Base-by-base conservation (phyloP, 345 rosid species). In the Pseudoturritis turrita region DNA sequence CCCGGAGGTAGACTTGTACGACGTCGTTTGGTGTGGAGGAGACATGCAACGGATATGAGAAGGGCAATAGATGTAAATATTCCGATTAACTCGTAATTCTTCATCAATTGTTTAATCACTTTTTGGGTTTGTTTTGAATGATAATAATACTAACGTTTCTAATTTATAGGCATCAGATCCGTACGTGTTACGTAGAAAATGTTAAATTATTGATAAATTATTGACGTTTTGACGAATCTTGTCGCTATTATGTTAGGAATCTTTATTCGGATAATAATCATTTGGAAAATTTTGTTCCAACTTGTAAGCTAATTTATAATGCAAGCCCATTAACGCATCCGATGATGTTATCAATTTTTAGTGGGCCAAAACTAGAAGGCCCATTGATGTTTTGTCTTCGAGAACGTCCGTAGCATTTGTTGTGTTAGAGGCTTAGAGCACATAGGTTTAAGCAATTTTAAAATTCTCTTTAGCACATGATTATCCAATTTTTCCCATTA, bases 1-100 rank as follows among this genome's bases (percentile, higher is more conserved):
- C 96, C 98, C 9, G 92, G 95, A 23, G 98, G 96, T 1, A 86
- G 80, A 11, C 60, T 80, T 8, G 71, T 78, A 35, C 67, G 84
- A 72, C 80, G 78, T 57, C 80, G 76, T 45, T 78, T 76, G 1
- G 78, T 75, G 75, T 46, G 28, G 64, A 72, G 40, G 26, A 79
- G 86, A 84, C 78, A 82, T 41, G 61, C 49, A 56, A 79, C 65
- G 81, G 83, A 84, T 37, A 78, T 11, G 55, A 87, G 45, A 12
- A 86, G n/a, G 14, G 79, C 72, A 18, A 68, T 13, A 11, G 70
- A 62, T 35, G 74, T 37, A 44, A 54, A 53, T 45, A 69, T 18
- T 52, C 41, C 70, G 15, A 75, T 19, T 17, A 68, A 21, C 22
- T 75, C 74, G 58, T 62, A n/a, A n/a, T n/a, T 35, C 17, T 53